Evolutionary conservation across 768 basidiomycete species (phyloP).

Genomic region (Leccinum longicurvipes): DNA sequence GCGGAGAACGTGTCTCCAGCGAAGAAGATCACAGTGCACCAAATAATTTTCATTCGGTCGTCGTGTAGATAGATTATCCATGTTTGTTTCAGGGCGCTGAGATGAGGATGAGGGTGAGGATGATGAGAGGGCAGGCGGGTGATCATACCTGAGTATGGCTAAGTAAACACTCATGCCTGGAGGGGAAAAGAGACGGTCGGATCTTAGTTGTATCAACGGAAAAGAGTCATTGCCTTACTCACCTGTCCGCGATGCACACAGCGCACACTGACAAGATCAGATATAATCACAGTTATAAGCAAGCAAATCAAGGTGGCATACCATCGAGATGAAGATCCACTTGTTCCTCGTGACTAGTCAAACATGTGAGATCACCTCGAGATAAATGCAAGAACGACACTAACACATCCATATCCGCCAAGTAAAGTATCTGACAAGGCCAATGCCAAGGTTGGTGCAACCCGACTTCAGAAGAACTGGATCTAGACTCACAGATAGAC

Average conservation of each 20-base stretch:
- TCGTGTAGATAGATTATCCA: too few relatives aligned
- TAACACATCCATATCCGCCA: conserved; percentile 29
- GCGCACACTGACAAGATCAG: conserved; percentile 4
- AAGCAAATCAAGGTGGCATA: neutral
- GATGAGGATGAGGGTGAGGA: neutral
- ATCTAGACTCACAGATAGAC: conserved; percentile 22
- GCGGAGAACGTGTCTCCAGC: conserved; percentile 22
- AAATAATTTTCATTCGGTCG: too few relatives aligned
- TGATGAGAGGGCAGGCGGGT: neutral
- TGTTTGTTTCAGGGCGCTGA: too few relatives aligned
- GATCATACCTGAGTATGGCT: conserved; percentile 15
- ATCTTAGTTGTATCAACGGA: neutral
- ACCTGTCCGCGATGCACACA: conserved; percentile 23
- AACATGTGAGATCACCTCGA: neutral
- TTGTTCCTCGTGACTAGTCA: conserved; percentile 14
- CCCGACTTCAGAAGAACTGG: too few relatives aligned
- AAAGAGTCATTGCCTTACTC: neutral
- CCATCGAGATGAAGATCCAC: conserved; percentile 22
- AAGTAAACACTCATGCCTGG: conserved; percentile 16
- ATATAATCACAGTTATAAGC: too few relatives aligned
- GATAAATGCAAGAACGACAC: neutral
- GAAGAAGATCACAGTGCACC: too few relatives aligned
- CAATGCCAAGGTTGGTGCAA: neutral
- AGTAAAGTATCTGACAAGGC: conserved; percentile 21
- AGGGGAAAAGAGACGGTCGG: too few relatives aligned